A percentile compares a stretch with the other conserved stretches of the same genome.
Conservation (phyloP, 805 yeast genomes). For the Komagataella populi region DNA sequence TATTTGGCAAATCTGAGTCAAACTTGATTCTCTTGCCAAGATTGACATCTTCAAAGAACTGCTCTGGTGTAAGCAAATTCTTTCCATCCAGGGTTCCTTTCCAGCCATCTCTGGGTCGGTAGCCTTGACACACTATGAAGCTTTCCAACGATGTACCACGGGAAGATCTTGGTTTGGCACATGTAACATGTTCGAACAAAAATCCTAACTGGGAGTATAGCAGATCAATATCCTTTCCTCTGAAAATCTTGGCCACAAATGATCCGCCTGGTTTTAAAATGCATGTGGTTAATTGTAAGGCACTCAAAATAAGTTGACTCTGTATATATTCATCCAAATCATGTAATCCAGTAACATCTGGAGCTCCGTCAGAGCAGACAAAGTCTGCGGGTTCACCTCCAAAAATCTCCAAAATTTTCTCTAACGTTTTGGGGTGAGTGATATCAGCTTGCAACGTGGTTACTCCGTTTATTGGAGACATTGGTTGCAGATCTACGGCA, state of each 20-base stretch:
- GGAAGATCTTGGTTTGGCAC: slow-evolving; percentile 94
- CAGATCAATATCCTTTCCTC: slow-evolving; percentile 92
- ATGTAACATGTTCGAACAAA: slow-evolving; percentile 73
- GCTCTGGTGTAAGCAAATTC: slow-evolving; percentile 52
- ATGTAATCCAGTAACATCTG: slow-evolving; percentile 95
- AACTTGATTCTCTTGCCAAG: slow-evolving; percentile 37
- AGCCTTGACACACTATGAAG: slow-evolving; percentile 84
- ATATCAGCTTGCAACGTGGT: slow-evolving; percentile 91
- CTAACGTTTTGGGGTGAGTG: slow-evolving; percentile 85
- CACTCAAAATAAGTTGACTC: slow-evolving; percentile 85
- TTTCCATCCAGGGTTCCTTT: slow-evolving; percentile 35
- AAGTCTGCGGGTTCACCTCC: slow-evolving; percentile 92
- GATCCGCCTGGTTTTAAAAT: slow-evolving; percentile 80
- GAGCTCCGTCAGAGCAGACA: slow-evolving; percentile 96
- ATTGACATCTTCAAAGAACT: slow-evolving; percentile 54
- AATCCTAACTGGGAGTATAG: slow-evolving; percentile 86
- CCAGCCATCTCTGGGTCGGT: slow-evolving; percentile 78
- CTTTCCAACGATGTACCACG: slow-evolving; percentile 92
- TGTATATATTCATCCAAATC: slow-evolving; percentile 95
- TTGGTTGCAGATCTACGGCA: slow-evolving; percentile 93
- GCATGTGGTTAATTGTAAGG: slow-evolving; percentile 84
- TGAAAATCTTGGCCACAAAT: slow-evolving; percentile 90
- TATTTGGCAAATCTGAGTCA: slow-evolving; percentile 30
- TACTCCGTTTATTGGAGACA: slow-evolving; percentile 92
- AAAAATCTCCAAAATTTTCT: slow-evolving; percentile 62